A percentile compares a stretch with the other conserved stretches of the same genome.
These are phyloP conservation scores for Pestalotiopsis sp. DNA, from an alignment of 2,329 filamentous ascomycete genomes.

Conservation along the genomic window DNA sequence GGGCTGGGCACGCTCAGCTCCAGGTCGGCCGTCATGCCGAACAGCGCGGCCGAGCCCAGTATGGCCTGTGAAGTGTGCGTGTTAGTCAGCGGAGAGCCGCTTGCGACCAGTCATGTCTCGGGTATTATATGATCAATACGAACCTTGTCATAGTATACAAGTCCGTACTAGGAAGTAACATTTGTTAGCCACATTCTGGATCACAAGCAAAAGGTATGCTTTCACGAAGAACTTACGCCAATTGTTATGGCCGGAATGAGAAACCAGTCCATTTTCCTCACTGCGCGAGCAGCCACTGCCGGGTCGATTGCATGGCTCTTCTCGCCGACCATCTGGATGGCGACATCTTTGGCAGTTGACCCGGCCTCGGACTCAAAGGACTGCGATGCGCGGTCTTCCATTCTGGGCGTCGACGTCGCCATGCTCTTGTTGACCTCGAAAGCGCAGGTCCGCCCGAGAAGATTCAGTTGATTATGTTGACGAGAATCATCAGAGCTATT, in stretches of 20 bases:
- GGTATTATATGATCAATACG: neutral
- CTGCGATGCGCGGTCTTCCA: neutral
- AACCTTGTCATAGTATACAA: conserved; percentile 71
- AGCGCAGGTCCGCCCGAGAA: neutral
- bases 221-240: conserved; percentile 31
- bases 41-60: conserved; percentile 69
- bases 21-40: conserved; percentile 74
- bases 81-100: neutral
- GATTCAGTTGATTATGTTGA: neutral
- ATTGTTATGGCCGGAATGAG: conserved; percentile 68
- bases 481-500: neutral
- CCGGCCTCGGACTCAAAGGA: neutral
- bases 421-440: neutral
- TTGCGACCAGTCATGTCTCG: too few species aligned
- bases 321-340: conserved; percentile 60
- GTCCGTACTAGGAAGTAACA: conserved; percentile 50
- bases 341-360: conserved; percentile 46
- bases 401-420: neutral
- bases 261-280: conserved; percentile 67
- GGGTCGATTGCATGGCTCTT: conserved; percentile 54
- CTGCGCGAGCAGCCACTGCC: conserved; percentile 51
- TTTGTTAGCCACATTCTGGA: neutral
- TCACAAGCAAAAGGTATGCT: neutral
- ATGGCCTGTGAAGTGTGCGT: conserved; percentile 55
- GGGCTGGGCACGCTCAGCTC: conserved; percentile 51